A percentile compares a stretch with the other conserved stretches of the same genome.
Conservation (phyloP, 2,329 filamentous ascomycete species). For the Pseudopyricularia javanii region DNA sequence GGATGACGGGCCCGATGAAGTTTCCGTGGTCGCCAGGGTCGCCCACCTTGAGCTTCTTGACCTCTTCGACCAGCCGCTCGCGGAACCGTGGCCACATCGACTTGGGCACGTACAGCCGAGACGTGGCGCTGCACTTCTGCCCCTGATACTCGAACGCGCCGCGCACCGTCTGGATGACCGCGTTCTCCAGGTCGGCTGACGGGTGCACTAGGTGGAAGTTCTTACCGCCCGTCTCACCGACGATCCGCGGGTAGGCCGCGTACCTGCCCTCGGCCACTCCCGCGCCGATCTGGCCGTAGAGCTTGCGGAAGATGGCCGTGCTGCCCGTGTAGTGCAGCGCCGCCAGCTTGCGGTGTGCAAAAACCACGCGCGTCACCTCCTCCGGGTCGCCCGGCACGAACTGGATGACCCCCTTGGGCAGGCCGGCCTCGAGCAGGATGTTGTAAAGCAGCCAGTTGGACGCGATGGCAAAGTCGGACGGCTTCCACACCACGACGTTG, state of each 20-base stretch:
- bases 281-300: slow-evolving; percentile 76
- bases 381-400: slow-evolving; percentile 84
- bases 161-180: slow-evolving; percentile 31
- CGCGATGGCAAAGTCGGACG: slow-evolving; percentile 78
- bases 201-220: slow-evolving; percentile 38
- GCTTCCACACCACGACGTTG: slow-evolving; percentile 95
- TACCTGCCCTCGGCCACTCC: slow-evolving; percentile 76
- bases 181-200: slow-evolving; percentile 31
- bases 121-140: slow-evolving; percentile 38
- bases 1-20: slow-evolving; percentile 37
- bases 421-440: slow-evolving; percentile 80
- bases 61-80: slow-evolving; percentile 22
- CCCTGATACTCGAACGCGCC: slow-evolving; percentile 37
- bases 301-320: slow-evolving; percentile 77
- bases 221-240: slow-evolving; percentile 40
- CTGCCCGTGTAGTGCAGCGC: slow-evolving; percentile 93
- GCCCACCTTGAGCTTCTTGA: slow-evolving; percentile 17
- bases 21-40: slow-evolving; percentile 17
- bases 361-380: slow-evolving; percentile 65
- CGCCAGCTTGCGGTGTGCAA: slow-evolving; percentile 70
- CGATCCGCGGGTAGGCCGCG: slow-evolving; percentile 51
- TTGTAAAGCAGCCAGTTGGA: slow-evolving; percentile 85
- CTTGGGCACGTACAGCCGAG: slow-evolving; percentile 41
- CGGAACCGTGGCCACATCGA: slow-evolving; percentile 27
- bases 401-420: slow-evolving; percentile 83